Conservation (phyloP, 2,329 filamentous ascomycete genomes). For the Cladosporium oxysporum region DNA sequence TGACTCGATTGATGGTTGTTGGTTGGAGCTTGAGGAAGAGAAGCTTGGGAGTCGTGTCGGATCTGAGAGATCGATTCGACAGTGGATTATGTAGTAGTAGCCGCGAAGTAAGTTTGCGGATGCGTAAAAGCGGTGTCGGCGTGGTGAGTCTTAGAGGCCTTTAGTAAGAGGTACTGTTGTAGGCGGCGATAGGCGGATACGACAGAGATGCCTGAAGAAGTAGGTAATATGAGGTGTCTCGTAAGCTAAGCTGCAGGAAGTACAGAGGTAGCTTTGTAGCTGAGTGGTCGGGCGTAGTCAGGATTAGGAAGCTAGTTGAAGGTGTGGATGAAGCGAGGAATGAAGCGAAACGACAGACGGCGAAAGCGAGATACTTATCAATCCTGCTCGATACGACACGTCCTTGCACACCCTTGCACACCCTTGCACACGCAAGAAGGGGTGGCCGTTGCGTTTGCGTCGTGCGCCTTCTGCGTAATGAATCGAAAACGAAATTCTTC, state of each 20-base stretch:
- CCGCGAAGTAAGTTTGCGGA: constrained; percentile 4
- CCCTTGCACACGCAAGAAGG: not conserved
- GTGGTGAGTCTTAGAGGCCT: constrained; percentile 11
- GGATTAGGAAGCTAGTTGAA: constrained; percentile 4
- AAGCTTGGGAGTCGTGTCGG: not conserved
- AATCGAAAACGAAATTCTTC: constrained; percentile 12
- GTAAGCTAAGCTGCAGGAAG: constrained; percentile 14
- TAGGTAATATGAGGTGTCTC: constrained; percentile 17
- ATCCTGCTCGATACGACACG: not conserved
- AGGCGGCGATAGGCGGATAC: constrained; percentile 17
- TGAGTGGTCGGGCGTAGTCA: not conserved
- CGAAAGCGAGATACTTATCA: constrained; percentile 16
- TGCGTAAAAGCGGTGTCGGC: constrained; percentile 19
- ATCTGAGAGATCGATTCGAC: constrained; percentile 6
- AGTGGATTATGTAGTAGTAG: constrained; percentile 6
- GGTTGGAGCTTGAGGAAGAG: not conserved
- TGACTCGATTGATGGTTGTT: no score
- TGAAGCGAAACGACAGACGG: not conserved
- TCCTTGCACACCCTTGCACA: not conserved
- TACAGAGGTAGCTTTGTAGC: constrained; percentile 7
- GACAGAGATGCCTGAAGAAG: constrained; percentile 15
- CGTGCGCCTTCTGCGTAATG: constrained; percentile 18
- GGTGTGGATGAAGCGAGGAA: not conserved
- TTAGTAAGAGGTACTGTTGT: constrained; percentile 15
- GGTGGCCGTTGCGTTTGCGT: constrained; percentile 16